phyloP scores from a whole-genome alignment of 2,329 filamentous ascomycete species.

The Beauveria medogensis region DNA sequence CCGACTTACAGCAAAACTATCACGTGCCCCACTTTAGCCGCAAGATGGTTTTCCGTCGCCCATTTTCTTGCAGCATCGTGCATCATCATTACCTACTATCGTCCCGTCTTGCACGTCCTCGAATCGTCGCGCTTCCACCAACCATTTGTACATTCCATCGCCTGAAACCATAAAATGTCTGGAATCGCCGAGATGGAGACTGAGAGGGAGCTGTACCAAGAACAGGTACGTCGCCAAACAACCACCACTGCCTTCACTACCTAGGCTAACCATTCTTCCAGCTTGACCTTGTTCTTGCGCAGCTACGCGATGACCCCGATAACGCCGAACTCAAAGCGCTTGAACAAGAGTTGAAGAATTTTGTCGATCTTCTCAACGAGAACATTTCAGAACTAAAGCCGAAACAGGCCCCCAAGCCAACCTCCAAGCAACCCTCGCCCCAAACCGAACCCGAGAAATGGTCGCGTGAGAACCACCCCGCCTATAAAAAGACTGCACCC shows the following conservation, averaged over 20 bases:
- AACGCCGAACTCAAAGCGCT: constrained; percentile 71
- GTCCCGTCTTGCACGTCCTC: not conserved
- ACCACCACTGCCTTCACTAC: not conserved
- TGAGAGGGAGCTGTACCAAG: constrained; percentile 47
- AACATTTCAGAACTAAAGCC: constrained; percentile 71
- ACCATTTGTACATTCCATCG: too few relatives aligned
- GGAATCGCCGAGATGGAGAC: constrained; percentile 36
- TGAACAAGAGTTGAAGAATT: constrained; percentile 71
- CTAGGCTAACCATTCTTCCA: constrained; percentile 26
- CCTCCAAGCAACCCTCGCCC: constrained; percentile 36
- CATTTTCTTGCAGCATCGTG: not conserved
- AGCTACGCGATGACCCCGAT: constrained; percentile 71
- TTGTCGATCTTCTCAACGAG: constrained; percentile 71
- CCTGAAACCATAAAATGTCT: constrained; percentile 19
- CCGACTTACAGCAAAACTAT: not conserved
- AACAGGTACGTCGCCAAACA: constrained; percentile 37
- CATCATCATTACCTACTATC: not conserved
- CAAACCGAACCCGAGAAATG: constrained; percentile 62
- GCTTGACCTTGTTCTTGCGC: constrained; percentile 70
- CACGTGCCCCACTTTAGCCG: constrained; percentile 4
- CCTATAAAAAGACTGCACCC: constrained; percentile 50
- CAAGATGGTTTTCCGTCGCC: not conserved
- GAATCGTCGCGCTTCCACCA: not conserved
- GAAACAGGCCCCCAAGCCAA: constrained; percentile 36
- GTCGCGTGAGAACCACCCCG: constrained; percentile 73